Evolutionary conservation across 495 filamentous ascomycete genomes (phyloP), one percentile per base, ranked within the genome.

Genomic region (Evansstolkia leycettana): DNA sequence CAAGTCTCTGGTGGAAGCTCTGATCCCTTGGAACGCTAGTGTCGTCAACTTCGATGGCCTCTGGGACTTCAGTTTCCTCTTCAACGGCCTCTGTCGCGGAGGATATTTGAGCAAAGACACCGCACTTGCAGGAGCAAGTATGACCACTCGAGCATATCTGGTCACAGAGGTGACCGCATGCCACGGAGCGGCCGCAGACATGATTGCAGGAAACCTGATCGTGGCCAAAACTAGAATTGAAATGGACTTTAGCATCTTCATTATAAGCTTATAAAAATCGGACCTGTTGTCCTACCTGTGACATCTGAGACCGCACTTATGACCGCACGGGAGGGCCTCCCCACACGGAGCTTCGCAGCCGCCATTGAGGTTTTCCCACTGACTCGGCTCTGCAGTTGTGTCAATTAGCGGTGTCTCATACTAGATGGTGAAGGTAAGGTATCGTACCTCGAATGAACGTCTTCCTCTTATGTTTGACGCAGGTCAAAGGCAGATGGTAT

Each of bases 281-380:
- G 10, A 29, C 14, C 5, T n/a, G 10, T 28, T 27, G 17, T 27
- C 50, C 43, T 46, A 67, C 55, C 51, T 50, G 36, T 70, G 65
- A 26, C 65, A 72, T 28, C 24, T 34, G 0, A 59, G 26, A 2
- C 32, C 15, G 37, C 67, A 72, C 20, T 24, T 13, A 32, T 70
- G 67, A 12, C 59, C 60, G 35, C 67, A 70, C 2, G 42, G 5
- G 5, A 72, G 40, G 5, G 18, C 39, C 16, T 51, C 52, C 6
- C 31, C 42, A 34, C 67, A 72, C 1, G 24, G 15, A 8, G 17
- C 19, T 8, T 45, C 10, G 40, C 76, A 81, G 12, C 69, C 68
- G 20, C 36, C 36, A 5, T 38, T 38, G 14, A 38, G 19, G 5
- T 3, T 8, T 3, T 6, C 31, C 27, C 27, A 38, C 17, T 28